Evolutionary conservation across 1,139 yeast species (phyloP), one percentile per base, ranked within the genome.

Genomic region (Meyerozyma carpophila): DNA sequence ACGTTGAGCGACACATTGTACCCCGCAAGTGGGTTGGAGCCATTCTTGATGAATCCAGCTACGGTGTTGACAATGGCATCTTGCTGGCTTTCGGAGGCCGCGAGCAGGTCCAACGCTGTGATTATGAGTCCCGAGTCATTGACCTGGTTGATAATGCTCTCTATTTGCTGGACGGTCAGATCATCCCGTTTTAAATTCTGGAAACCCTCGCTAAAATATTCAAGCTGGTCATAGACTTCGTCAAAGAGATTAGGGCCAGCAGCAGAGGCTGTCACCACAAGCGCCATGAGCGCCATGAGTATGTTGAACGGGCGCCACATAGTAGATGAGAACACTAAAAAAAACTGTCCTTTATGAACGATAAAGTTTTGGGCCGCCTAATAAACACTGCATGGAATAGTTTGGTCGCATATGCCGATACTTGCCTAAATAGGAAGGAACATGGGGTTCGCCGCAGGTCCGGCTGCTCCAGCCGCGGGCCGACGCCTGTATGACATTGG

Each of bases 61-160:
- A 59, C 47, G 10, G 50, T n/a, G 41, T 58, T 53, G 9, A 62
- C 60, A 13, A 66, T 44, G 29, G 46, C 52, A 41, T 62, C 57
- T 46, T 64, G 56, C 39, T 59, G 46, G 28, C 50, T 36, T 32
- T 55, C 48, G 8, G 55, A 50, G 10, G 44, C 50, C 0, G 75
- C 70, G 4, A 70, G 55, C 39, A 58, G 64, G 40, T 62, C 58
- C 38, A 71, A 49, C 7, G 66, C 52, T 25, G 59, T 58, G 18
- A 56, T 50, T 18, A 71, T 49, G 10, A 70, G 45, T 1, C 68
- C 69, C 1, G 74, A 66, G 20, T 53, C 44, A 44, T 58, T 61
- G 13, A 66, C 53, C 3, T 55, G 40, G n/a, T 47, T 32, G 10
- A 68, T 43, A 11, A 68, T 44, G 2, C 16, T 8, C 26, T 34